phyloP scores from a whole-genome alignment of 768 basidiomycete species.

The Sporobolomyces roseus region DNA sequence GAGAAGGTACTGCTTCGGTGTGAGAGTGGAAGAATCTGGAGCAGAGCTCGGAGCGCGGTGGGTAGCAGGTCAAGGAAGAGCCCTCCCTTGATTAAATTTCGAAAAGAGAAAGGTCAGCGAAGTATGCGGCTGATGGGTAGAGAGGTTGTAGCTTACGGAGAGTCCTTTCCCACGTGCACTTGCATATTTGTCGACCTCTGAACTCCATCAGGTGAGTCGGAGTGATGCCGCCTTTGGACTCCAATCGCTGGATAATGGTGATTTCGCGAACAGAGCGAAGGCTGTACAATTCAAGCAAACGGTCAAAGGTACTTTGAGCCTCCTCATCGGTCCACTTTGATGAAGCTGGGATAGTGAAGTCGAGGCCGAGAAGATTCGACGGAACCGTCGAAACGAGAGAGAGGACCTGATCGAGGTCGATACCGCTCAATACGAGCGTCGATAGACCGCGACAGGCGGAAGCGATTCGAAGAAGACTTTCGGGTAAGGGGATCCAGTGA shows the following conservation, averaged over 20 bases:
- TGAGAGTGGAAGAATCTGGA: background rate
- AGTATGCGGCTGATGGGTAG: background rate
- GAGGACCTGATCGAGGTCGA: background rate
- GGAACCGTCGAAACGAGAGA: background rate
- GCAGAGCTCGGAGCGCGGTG: background rate
- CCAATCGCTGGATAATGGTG: background rate
- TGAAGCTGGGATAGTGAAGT: slow-evolving; percentile 1
- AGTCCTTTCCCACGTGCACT: background rate
- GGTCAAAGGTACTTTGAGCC: background rate
- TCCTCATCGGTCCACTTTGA: background rate
- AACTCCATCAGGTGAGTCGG: background rate
- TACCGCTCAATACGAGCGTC: background rate
- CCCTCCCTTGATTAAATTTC: background rate
- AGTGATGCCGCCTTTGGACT: background rate
- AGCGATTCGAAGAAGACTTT: background rate
- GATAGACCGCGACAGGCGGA: background rate
- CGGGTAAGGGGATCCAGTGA: slow-evolving; percentile 1
- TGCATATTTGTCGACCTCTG: slow-evolving; percentile 5
- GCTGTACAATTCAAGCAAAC: background rate
- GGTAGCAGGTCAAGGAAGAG: background rate
- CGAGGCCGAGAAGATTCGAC: background rate
- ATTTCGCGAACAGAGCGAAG: background rate
- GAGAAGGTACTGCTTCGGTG: no score
- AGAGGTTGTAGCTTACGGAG: background rate
- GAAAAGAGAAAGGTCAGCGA: background rate